phyloP scores from a whole-genome alignment of 306 rosid genomes.

The Luffa acutangula region DNA sequence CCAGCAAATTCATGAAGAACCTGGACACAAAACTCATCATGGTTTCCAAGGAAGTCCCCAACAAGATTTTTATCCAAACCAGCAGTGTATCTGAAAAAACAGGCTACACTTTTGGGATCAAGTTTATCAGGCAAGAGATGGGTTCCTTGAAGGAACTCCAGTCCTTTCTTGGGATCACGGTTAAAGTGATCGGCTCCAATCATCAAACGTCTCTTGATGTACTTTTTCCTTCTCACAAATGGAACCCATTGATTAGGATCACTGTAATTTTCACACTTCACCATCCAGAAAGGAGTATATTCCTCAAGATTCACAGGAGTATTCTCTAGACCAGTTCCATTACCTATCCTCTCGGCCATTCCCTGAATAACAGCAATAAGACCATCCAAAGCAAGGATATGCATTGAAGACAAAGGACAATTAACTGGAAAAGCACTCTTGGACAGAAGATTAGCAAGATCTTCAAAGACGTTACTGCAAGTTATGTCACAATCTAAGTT shows the following conservation, averaged over 20 bases:
- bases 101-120: conserved; percentile 98
- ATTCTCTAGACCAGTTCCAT: conserved; percentile 56
- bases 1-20: conserved; percentile 98
- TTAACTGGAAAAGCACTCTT: conserved; percentile 89
- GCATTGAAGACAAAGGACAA: conserved; percentile 76
- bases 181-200: conserved; percentile 99
- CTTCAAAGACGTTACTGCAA: conserved; percentile 93
- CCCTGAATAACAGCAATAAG: conserved; percentile 93
- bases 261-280: conserved; percentile 74
- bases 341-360: conserved; percentile 88
- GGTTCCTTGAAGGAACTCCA: conserved; percentile 95
- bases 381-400: conserved; percentile 89
- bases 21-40: conserved; percentile 94
- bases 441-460: conserved; percentile 78
- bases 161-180: conserved; percentile 98
- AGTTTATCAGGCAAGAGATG: conserved; percentile 97
- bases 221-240: conserved; percentile 77
- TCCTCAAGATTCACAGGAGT: conserved; percentile 67
- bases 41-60: conserved; percentile 95
- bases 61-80: conserved; percentile 98
- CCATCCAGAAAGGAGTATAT: conserved; percentile 96
- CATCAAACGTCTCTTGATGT: conserved; percentile 92
- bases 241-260: conserved; percentile 92
- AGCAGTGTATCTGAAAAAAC: conserved; percentile 95
- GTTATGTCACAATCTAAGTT: conserved; percentile 93